These are phyloP conservation scores for Cercospora zeae-maydis DNA, from an alignment of 2,329 filamentous ascomycete species.

Conservation along the genomic window DNA sequence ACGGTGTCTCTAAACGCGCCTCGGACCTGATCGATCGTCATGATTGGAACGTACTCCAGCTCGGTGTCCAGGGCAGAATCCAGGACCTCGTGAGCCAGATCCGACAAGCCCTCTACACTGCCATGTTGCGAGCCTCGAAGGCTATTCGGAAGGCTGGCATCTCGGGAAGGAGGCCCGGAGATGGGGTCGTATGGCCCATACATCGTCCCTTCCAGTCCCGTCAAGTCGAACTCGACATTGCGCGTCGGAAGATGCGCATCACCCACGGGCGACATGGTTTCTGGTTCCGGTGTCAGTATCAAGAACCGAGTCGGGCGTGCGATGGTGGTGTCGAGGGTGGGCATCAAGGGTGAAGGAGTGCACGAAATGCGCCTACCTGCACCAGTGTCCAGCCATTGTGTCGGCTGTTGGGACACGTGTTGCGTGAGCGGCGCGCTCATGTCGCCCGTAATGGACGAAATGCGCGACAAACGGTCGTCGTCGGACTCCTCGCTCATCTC, in stretches of 20 bases:
- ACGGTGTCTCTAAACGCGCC: slow-evolving; percentile 89
- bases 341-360: slow-evolving; percentile 27
- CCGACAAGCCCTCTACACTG: slow-evolving; percentile 52
- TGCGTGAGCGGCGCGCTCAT: slow-evolving; percentile 16
- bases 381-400: slow-evolving; percentile 18
- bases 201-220: slow-evolving; percentile 72
- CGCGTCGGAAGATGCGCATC: slow-evolving; percentile 7
- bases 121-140: slow-evolving; percentile 35
- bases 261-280: slow-evolving; percentile 21
- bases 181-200: slow-evolving; percentile 64
- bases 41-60: slow-evolving; percentile 87
- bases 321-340: slow-evolving; percentile 13
- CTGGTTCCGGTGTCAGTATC: slow-evolving; percentile 31
- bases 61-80: slow-evolving; percentile 76
- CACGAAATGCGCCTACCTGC: slow-evolving; percentile 28
- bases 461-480: slow-evolving; percentile 36
- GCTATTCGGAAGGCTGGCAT: slow-evolving; percentile 77
- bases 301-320: slow-evolving; percentile 20
- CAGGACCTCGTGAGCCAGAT: slow-evolving; percentile 40
- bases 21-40: slow-evolving; percentile 79
- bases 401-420: slow-evolving; percentile 22
- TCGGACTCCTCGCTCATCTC: slow-evolving; percentile 48
- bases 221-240: slow-evolving; percentile 23
- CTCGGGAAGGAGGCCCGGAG: slow-evolving; percentile 48
- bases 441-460: slow-evolving; percentile 35